Evolutionary conservation across 805 yeast genomes (phyloP), one percentile per base, ranked within the genome.

Genomic region (Priceomyces carsonii): DNA sequence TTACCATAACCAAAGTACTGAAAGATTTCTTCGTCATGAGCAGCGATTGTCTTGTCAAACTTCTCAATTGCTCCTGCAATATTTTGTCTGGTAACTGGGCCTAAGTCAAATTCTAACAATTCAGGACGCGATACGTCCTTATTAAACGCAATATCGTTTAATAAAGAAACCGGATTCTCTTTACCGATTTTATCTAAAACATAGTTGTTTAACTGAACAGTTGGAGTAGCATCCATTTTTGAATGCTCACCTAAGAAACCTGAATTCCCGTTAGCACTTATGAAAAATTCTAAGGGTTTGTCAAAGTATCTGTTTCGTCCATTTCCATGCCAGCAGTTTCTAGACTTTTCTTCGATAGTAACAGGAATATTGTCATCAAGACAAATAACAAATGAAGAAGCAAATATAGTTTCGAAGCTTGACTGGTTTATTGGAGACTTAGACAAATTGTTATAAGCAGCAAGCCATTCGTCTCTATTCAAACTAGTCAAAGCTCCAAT

Each of bases 181-280:
- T 76, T 72, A 38, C 59, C 43, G 38, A 90, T 62, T 47, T 78
- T 74, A 35, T 71, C 71, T 44, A 80, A 71, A 25, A 91, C 71
- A 53, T 71, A 80, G 63, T 88, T 88, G 61, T 91, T 91, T 66
- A 91, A 67, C 45, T 88, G 80, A 53, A 87, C 79, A 19, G 96
- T 91, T 55, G 97, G 95, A 7, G 96, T 87, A 43, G 98, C 99
- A 62, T 91, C 99, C 98, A 91, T 91, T 70, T 79, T 85, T 15
- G 97, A 88, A 69, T 91, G 99, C 69, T 91, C 99, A 43, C 95
- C 97, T 55, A 89, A 65, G 68, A 90, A 91, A 1, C 97, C 98
- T 6, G 96, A 86, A 44, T 80, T 73, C 40, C 93, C 96, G 61
- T 88, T 89, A 43, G 78, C 81, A 40, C 85, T 69, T 36, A 91